Evolutionary conservation across 2,329 filamentous ascomycete genomes (phyloP), one percentile per base, ranked within the genome.

Genomic region (Venturia effusa): DNA sequence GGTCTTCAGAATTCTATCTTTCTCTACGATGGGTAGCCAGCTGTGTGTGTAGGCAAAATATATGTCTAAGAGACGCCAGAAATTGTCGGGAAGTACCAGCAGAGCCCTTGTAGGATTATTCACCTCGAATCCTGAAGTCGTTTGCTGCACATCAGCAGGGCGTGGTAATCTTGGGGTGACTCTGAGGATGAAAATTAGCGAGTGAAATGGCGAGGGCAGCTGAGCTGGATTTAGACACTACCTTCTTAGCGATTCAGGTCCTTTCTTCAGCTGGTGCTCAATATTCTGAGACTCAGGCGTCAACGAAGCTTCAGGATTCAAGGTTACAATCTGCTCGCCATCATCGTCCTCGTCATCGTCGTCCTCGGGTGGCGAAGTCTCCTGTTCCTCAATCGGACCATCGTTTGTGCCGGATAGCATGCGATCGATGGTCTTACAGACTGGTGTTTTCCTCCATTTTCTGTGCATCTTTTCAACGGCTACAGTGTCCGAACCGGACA

Each of bases 31-130:
- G 0, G 89, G 89, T 32, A 92, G 80, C 89, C 89, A 92, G 62
- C 83, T 85, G 71, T 92, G 87, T 0, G 86, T 89, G 68, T 89
- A 90, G 1, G 87, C 83, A 66, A 90, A 88, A 71, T 90, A 92
- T 4, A 88, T 80, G 67, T 91, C 87, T 45, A 92, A 75, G 4
- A 92, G 78, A 2, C 81, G 78, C 77, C 79, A 85, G 70, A 80
- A 83, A 69, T 83, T 81, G 19, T 73, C 70, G 19, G 81, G 85
- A 0, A 88, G 74, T 48, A 72, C 70, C 43, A 75, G 68, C 51
- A 57, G 60, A 55, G 62, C 51, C 40, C 13, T 30, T 34, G 27
- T 19, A 3, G 22, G 39, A 17, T 22, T 10, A 27, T 37, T 22
- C 22, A 17, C n/a, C 13, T 27, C 32, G 22, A 30, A 59, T 30